Conservation (phyloP, 164 flowering plant species). For the Piper betle region DNA sequence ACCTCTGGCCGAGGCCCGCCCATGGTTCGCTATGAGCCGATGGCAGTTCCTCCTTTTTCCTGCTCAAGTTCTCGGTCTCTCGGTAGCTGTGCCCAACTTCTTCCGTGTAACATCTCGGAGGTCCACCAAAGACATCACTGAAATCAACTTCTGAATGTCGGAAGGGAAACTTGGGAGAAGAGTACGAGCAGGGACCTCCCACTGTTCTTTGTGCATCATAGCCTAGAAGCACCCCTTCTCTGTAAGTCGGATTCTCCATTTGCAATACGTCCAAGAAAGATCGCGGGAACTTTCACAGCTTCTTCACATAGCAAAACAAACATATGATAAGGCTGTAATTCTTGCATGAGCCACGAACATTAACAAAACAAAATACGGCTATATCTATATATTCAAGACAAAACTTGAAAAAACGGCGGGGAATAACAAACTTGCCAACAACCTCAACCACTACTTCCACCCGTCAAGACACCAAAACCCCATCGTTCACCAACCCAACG, state of each 20-base stretch:
- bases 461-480: no score
- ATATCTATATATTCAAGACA: no score
- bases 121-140: conserved; percentile 87
- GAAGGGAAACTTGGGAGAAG: conserved; percentile 10
- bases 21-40: conserved; percentile 10
- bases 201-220: conserved; percentile 19
- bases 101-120: conserved; percentile 59
- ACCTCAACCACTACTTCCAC: no score
- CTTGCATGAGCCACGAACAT: no score
- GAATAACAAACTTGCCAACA: no score
- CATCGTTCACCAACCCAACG: no score
- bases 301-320: no score
- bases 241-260: conserved; percentile 41
- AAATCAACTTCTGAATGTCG: conserved; percentile 55
- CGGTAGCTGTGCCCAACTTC: conserved; percentile 25
- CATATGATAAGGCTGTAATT: no score
- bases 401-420: no score
- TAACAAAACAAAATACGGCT: no score
- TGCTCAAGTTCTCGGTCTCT: conserved; percentile 2
- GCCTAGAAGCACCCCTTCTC: conserved; percentile 29
- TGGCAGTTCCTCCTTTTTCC: conserved; percentile 9
- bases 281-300: no score
- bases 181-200: conserved; percentile 1
- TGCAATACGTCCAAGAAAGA: no score
- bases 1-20: conserved; percentile 40